Evolutionary conservation across 768 basidiomycete species (phyloP).

Genomic region (Pleurotus salmoneostramineus): DNA sequence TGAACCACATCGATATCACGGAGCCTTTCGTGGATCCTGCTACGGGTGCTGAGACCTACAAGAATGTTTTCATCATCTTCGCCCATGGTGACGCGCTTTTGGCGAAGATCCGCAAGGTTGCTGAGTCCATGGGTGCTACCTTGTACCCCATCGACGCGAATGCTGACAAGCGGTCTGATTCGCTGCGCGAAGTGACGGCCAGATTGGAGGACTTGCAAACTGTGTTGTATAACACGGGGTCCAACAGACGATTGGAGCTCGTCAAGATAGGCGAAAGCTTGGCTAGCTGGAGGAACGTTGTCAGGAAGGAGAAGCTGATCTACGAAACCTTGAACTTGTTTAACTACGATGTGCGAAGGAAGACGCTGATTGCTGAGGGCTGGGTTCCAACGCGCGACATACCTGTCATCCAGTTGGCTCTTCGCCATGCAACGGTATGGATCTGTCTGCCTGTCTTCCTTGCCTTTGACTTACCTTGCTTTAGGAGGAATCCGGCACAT

Average conservation of each 20-base stretch:
- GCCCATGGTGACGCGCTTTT: slow-evolving; percentile 92
- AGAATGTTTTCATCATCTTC: slow-evolving; percentile 99
- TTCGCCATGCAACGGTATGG: slow-evolving; percentile 80
- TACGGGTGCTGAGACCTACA: slow-evolving; percentile 81
- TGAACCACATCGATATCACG: slow-evolving; percentile 96
- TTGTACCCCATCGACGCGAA: slow-evolving; percentile 96
- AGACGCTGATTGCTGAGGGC: slow-evolving; percentile 94
- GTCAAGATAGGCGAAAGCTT: slow-evolving; percentile 81
- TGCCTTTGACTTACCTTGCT: slow-evolving; percentile 10
- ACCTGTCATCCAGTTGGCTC: slow-evolving; percentile 75
- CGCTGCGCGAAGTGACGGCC: slow-evolving; percentile 81
- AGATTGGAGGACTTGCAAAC: slow-evolving; percentile 91
- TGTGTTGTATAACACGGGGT: slow-evolving; percentile 85
- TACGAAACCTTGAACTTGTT: slow-evolving; percentile 95
- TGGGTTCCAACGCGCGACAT: slow-evolving; percentile 98
- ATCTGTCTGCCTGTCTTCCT: not conserved
- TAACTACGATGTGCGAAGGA: slow-evolving; percentile 90
- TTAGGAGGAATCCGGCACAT: slow-evolving; percentile 88
- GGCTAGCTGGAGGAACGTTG: slow-evolving; percentile 90
- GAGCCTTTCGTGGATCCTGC: slow-evolving; percentile 89
- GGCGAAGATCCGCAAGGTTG: slow-evolving; percentile 95
- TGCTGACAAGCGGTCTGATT: slow-evolving; percentile 86
- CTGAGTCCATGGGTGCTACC: slow-evolving; percentile 98
- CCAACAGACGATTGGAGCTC: slow-evolving; percentile 79
- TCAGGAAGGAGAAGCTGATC: slow-evolving; percentile 92